Evolutionary conservation across 805 yeast species (phyloP), one percentile per base, ranked within the genome.

Genomic region (Ascoidea asiatica): DNA sequence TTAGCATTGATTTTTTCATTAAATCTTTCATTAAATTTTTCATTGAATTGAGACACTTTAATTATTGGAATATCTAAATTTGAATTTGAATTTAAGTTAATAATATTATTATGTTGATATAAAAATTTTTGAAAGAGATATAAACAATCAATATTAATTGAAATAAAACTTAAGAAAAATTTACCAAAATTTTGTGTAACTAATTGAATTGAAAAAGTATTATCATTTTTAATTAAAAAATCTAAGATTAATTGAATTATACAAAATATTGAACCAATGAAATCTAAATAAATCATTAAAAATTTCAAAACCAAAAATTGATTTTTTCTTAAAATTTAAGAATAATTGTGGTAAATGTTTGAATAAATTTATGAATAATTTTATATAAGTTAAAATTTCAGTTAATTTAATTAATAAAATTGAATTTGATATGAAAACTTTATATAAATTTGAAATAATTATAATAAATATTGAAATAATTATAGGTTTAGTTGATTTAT

Each of bases 171-270:
- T 19, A 49, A 43, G 5, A 50, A 50, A 36, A 50, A 49, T 37
- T 49, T 49, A 36, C 50, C 52, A 36, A 49, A 46, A 37, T 49
- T 49, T 38, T 49, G 47, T 40, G 40, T 44, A 40, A 49, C 39
- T 23, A 49, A 47, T 17, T 47, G 50, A 18, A 49, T 19, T 7
- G 47, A 40, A 33, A 7, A 6, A 23, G 11, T 23, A 7, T 23
- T 21, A 2, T 41, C 35, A 39, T 46, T 38, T 18, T 44, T 49
- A n/a, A 49, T 11, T 33, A 46, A 46, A 22, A 47, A 47, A 40
- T 49, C 50, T 13, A 49, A 11, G 5, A 44, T 37, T 3, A 49
- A 44, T 21, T 49, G 52, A 19, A 29, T 21, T 5, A 47, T n/a
- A 6, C 50, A 44, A 19, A 40, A 38, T 4, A 43, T 37, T 4